A percentile compares a stretch with the other conserved stretches of the same genome.
These are phyloP conservation scores for Entomortierella lignicola DNA, from an alignment of 192 early-diverging fungal species.

Conservation along the genomic window DNA sequence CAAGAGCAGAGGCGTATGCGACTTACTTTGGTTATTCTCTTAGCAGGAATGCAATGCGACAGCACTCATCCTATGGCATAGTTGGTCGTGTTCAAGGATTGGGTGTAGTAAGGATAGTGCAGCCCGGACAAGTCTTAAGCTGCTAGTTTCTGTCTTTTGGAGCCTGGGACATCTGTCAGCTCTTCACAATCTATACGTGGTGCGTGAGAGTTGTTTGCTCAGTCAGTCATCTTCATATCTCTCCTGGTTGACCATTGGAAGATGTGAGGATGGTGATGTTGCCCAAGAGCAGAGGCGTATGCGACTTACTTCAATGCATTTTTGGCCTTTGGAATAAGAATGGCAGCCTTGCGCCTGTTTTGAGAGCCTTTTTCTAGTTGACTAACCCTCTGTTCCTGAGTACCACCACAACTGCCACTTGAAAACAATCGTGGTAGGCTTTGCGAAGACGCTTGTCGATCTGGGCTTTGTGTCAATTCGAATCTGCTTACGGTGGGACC, in stretches of 20 bases:
- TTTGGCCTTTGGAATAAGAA: slow-evolving; percentile 26
- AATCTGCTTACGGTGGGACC: too few relatives aligned
- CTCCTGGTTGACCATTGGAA: slow-evolving; percentile 49
- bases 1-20: slow-evolving; percentile 49
- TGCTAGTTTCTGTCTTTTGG: slow-evolving; percentile 52
- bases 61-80: slow-evolving; percentile 45
- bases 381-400: too few relatives aligned
- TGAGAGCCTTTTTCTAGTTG: too few relatives aligned
- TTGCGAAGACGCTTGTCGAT: too few relatives aligned
- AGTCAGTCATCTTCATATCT: slow-evolving; percentile 43
- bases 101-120: slow-evolving; percentile 52
- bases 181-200: slow-evolving; percentile 51
- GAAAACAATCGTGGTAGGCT: too few relatives aligned
- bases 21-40: slow-evolving; percentile 26
- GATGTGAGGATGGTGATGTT: slow-evolving; percentile 35
- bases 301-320: slow-evolving; percentile 46
- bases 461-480: too few relatives aligned
- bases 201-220: slow-evolving; percentile 44
- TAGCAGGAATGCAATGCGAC: slow-evolving; percentile 16
- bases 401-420: too few relatives aligned
- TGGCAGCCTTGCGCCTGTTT: too few relatives aligned
- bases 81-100: slow-evolving; percentile 42
- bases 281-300: slow-evolving; percentile 50
- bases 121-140: slow-evolving; percentile 53
- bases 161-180: slow-evolving; percentile 44